These are phyloP conservation scores for Verticillium klebahnii DNA, from an alignment of 2,329 filamentous ascomycete species.

Conservation along the genomic window DNA sequence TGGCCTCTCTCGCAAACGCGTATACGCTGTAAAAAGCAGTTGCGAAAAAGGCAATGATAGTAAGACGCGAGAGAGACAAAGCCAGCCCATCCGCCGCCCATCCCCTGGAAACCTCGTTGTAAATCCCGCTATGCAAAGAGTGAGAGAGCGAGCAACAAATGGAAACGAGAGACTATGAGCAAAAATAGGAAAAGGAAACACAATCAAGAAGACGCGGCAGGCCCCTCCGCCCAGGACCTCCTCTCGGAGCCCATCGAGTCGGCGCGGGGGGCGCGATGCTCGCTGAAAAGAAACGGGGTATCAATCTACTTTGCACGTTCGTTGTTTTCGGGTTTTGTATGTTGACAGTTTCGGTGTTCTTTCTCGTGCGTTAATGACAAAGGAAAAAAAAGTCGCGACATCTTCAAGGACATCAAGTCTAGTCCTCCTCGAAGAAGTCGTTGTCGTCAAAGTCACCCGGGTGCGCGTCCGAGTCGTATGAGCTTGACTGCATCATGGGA, in stretches of 20 bases:
- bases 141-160: constrained; percentile 1
- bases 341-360: background rate
- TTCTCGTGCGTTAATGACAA: constrained; percentile 16
- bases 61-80: background rate
- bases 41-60: constrained; percentile 4
- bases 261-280: constrained; percentile 1
- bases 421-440: constrained; percentile 52
- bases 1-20: background rate
- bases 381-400: constrained; percentile 20
- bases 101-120: background rate
- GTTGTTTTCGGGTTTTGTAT: background rate
- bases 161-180: background rate
- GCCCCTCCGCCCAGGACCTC: background rate
- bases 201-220: background rate
- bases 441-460: constrained; percentile 56
- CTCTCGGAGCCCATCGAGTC: background rate
- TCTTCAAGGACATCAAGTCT: constrained; percentile 3
- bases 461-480: constrained; percentile 58
- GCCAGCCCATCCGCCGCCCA: background rate
- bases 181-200: background rate
- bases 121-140: background rate
- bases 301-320: constrained; percentile 26
- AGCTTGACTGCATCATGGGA: constrained; percentile 54
- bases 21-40: background rate
- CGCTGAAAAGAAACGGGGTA: constrained; percentile 26